Evolutionary conservation across 1,139 yeast species (phyloP).

Genomic region (Blastobotrys ciferrii): DNA sequence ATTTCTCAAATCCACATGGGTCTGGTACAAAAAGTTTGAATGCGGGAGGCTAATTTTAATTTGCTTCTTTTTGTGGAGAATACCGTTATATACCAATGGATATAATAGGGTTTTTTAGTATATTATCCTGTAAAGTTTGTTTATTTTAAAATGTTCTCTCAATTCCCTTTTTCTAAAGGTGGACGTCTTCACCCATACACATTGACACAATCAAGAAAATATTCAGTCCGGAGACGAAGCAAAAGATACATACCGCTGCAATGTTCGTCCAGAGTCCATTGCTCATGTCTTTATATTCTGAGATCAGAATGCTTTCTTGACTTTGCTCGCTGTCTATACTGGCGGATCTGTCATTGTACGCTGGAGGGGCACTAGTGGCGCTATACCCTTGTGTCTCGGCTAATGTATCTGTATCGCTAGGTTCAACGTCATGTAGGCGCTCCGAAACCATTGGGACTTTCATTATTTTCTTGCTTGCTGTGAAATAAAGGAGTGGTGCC

Average conservation of each 20-base stretch:
- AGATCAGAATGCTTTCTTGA: constrained; percentile 2
- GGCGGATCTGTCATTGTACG: background rate
- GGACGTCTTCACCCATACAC: constrained; percentile 68
- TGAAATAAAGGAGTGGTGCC: constrained; percentile 85
- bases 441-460: constrained; percentile 45
- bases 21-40: too few species aligned
- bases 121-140: background rate
- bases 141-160: background rate
- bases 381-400: constrained; percentile 6
- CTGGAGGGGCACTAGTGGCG: background rate
- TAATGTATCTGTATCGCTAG: constrained; percentile 12
- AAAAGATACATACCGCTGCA: constrained; percentile 64
- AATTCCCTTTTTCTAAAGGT: constrained; percentile 19
- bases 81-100: too few species aligned
- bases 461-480: constrained; percentile 75
- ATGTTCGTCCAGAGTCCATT: constrained; percentile 58
- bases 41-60: too few species aligned
- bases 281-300: constrained; percentile 53
- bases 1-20: too few species aligned
- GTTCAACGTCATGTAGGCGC: constrained; percentile 11
- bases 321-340: constrained; percentile 2
- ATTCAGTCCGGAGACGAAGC: constrained; percentile 67
- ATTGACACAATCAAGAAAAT: constrained; percentile 66
- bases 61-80: too few species aligned
- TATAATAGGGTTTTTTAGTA: too few species aligned